Conservation (phyloP, 2,329 filamentous ascomycete genomes). For the Sarocladium brachiariae region DNA sequence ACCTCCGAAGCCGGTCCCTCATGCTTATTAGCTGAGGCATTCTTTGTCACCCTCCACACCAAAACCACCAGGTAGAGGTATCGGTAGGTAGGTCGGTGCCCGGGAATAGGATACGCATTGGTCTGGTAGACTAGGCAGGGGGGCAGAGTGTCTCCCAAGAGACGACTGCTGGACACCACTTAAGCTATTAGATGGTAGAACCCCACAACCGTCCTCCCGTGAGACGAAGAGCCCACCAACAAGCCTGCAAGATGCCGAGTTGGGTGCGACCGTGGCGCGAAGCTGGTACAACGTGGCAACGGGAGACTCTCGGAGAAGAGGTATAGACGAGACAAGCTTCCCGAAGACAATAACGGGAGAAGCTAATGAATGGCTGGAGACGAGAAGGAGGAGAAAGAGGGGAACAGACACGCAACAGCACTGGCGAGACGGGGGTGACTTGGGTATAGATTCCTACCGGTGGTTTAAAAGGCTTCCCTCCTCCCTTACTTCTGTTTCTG, state of each 20-base stretch:
- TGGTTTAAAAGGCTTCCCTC: conserved; percentile 1
- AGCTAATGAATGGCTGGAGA: background rate
- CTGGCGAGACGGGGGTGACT: background rate
- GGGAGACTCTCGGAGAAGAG: conserved; percentile 8
- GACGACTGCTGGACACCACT: background rate
- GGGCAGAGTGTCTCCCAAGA: background rate
- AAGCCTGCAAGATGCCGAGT: conserved; percentile 6
- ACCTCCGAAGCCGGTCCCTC: background rate
- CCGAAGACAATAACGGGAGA: background rate
- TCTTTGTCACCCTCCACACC: background rate
- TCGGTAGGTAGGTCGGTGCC: too few relatives aligned
- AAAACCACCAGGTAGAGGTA: too few relatives aligned
- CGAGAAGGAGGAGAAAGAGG: background rate
- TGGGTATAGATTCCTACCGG: too few relatives aligned
- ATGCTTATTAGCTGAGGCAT: background rate
- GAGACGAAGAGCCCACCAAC: background rate
- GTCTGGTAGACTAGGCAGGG: too few relatives aligned
- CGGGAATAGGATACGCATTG: too few relatives aligned
- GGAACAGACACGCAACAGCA: background rate
- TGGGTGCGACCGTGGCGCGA: conserved; percentile 6
- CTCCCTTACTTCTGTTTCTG: background rate
- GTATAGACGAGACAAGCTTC: background rate
- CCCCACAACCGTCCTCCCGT: background rate
- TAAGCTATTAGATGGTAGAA: background rate
- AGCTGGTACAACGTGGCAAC: background rate